Conservation (phyloP, 2,329 filamentous ascomycete genomes). For the Didymosphaeria variabile region DNA sequence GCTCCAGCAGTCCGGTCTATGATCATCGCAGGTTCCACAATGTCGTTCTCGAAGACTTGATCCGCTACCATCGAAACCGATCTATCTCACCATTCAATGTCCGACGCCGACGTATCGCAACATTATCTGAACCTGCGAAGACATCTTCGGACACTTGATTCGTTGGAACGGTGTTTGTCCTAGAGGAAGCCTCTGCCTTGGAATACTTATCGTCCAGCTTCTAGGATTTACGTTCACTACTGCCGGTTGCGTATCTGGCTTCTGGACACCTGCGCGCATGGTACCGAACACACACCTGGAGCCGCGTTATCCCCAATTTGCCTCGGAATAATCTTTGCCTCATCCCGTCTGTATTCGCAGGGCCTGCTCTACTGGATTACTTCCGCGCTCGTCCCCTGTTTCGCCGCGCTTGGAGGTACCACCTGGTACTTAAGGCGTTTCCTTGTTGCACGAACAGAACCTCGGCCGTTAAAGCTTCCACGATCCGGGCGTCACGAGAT, state of each 20-base stretch:
- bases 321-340: not conserved
- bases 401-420: too few relatives aligned
- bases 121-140: not conserved
- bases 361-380: not conserved
- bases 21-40: not conserved
- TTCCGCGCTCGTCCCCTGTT: not conserved
- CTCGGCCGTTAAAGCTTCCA: too few relatives aligned
- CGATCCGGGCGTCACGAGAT: too few relatives aligned
- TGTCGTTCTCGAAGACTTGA: not conserved
- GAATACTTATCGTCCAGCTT: not conserved
- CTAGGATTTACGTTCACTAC: not conserved
- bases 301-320: not conserved
- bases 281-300: not conserved
- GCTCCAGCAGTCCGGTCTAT: not conserved
- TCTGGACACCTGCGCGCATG: not conserved
- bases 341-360: not conserved
- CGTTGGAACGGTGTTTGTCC: not conserved
- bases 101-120: not conserved
- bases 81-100: not conserved
- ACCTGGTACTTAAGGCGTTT: too few relatives aligned
- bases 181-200: not conserved
- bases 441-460: too few relatives aligned
- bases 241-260: not conserved
- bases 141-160: not conserved
- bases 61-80: not conserved